These are phyloP conservation scores for Kwoniella sp. DNA, from an alignment of 768 basidiomycete genomes.

Conservation along the genomic window DNA sequence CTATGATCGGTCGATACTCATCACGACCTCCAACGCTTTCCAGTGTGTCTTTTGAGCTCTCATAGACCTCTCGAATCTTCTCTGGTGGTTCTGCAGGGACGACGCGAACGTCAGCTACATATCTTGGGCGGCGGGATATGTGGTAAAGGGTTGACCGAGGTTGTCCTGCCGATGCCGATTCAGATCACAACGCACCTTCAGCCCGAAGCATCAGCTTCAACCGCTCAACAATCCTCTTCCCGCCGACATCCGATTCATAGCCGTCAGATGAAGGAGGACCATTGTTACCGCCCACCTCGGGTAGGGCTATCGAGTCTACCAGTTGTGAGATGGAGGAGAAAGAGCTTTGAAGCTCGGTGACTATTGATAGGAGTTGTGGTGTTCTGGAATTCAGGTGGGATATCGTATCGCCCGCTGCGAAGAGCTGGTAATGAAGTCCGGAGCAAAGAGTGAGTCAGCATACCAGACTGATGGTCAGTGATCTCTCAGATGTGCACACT, in stretches of 20 bases:
- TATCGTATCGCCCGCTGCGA: constrained; percentile 54
- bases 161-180: background rate
- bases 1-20: background rate
- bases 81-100: constrained; percentile 10
- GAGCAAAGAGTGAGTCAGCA: too few relatives aligned
- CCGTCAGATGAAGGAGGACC: too few relatives aligned
- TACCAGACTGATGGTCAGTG: too few relatives aligned
- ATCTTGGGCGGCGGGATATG: background rate
- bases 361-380: constrained; percentile 51
- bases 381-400: constrained; percentile 50
- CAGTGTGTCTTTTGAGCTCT: background rate
- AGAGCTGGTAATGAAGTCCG: constrained; percentile 41
- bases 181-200: constrained; percentile 25
- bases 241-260: background rate
- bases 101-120: background rate
- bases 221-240: constrained; percentile 18
- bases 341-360: constrained; percentile 47
- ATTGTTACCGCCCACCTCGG: too few relatives aligned
- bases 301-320: constrained; percentile 43
- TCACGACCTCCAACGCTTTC: background rate
- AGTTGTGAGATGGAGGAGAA: constrained; percentile 52
- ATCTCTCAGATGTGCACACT: too few relatives aligned
- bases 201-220: constrained; percentile 35
- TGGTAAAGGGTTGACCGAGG: too few relatives aligned
- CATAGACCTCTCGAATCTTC: constrained; percentile 11